Evolutionary conservation across 2,329 filamentous ascomycete genomes (phyloP), one percentile per base, ranked within the genome.

Genomic region (Helotiales sp.): DNA sequence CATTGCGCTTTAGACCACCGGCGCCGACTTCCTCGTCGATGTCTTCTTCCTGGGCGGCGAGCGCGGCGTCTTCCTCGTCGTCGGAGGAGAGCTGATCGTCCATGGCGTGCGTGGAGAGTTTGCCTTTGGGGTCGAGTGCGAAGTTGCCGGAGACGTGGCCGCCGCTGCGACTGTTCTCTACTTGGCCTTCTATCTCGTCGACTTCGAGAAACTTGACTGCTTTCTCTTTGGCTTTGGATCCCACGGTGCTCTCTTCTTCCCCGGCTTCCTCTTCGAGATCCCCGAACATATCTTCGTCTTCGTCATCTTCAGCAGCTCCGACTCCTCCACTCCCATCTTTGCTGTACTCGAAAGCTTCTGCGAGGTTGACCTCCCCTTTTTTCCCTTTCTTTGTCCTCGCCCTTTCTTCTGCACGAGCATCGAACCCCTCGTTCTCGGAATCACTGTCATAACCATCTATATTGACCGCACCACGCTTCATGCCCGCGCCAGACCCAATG

Each of bases 391-490:
- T 80, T 17, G 69, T 72, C 66, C 77, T 83, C 62, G 80, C 82
- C 70, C 86, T 86, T 64, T 85, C 85, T 66, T 89, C 88, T 6
- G 91, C 91, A 61, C 92, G 87, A 34, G 86, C 86, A 73, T 96
- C 87, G 78, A 97, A 96, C 52, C 92, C 93, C 77, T 98, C 96
- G 71, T 96, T 95, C 61, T 91, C 88, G 2, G 95, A 97, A 79
- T 99, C 96, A 10, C 91, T 96, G 73, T 98, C 95, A 81, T 98
- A 99, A 60, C 96, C 96, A 76, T 98, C 96, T 47, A 99, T 89
- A 76, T 98, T 97, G 64, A 99, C 92, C 0, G 95, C 96, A 72
- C 95, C 95, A 70, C 96, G 92, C 79, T 97, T 97, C 0, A 93
- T 92, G 47, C 89, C 86, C 34, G 87, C 86, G 1, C 87, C 87